These are phyloP conservation scores for Zoysia japonica DNA, from an alignment of 176 grass and related monocot species.

Conservation along the genomic window DNA sequence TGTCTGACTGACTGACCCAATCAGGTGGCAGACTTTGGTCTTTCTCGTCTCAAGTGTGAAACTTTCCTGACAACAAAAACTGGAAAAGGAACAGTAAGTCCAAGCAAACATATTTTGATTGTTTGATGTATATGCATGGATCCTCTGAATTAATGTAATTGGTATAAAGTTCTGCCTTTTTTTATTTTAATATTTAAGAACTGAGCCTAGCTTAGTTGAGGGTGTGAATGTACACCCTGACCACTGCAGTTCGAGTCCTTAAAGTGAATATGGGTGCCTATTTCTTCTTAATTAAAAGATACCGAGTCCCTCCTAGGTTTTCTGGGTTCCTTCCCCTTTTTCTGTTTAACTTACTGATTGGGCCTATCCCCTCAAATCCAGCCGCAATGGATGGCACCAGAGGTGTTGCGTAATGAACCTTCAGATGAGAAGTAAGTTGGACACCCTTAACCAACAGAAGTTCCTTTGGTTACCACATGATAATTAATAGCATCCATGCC, in stretches of 20 bases:
- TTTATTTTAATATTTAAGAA: not conserved
- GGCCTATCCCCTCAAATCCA: conserved; percentile 25
- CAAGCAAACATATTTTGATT: conserved; percentile 24
- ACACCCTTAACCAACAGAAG: conserved; percentile 18
- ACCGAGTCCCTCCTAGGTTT: not conserved
- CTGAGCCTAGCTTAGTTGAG: not conserved
- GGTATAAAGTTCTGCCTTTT: conserved; percentile 21
- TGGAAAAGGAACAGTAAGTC: conserved; percentile 94
- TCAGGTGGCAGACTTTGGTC: conserved; percentile 98
- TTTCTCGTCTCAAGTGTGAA: conserved; percentile 93
- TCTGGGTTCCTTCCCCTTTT: not conserved
- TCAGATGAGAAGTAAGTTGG: conserved; percentile 85
- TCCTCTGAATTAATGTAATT: not conserved
- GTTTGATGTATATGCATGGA: not conserved
- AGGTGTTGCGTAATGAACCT: conserved; percentile 95
- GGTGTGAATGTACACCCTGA: not conserved
- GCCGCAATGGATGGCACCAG: conserved; percentile 99
- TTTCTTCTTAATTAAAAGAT: not conserved
- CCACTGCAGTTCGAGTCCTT: not conserved
- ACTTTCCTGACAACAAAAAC: conserved; percentile 92
- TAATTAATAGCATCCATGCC: conserved; percentile 44
- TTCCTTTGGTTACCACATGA: not conserved
- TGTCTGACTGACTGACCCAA: conserved; percentile 1
- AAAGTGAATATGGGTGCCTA: not conserved
- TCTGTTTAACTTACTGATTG: conserved; percentile 33